Evolutionary conservation across 116 monocot species (phyloP).

Genomic region (Dioscorea cayenensis): DNA sequence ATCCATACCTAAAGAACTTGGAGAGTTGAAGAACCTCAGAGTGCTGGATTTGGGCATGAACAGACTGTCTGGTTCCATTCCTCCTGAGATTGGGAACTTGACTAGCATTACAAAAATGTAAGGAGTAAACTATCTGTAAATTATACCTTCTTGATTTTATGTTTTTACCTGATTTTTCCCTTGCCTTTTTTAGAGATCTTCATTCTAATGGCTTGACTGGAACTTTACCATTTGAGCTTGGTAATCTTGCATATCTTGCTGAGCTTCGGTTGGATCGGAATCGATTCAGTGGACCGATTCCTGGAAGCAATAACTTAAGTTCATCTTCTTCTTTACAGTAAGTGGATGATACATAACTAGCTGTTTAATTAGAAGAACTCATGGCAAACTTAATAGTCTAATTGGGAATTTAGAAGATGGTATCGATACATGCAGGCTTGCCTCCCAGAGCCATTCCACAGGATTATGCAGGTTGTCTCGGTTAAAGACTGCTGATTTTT

Average conservation of each 20-base stretch:
- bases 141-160: not conserved
- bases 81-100: slow-evolving; percentile 60
- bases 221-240: slow-evolving; percentile 48
- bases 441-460: slow-evolving; percentile 13
- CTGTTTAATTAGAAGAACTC: not conserved
- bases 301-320: slow-evolving; percentile 34
- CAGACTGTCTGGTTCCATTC: slow-evolving; percentile 66
- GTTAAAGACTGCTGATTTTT: slow-evolving; percentile 62
- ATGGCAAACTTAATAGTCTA: no score
- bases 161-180: not conserved
- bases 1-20: slow-evolving; percentile 72
- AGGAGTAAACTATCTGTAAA: not conserved
- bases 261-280: slow-evolving; percentile 70
- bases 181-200: slow-evolving; percentile 45
- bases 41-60: slow-evolving; percentile 79
- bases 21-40: slow-evolving; percentile 53
- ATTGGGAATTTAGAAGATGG: not conserved
- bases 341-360: not conserved
- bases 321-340: not conserved
- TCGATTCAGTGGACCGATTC: slow-evolving; percentile 57
- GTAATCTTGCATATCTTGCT: slow-evolving; percentile 50
- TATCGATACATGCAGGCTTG: slow-evolving; percentile 16
- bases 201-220: slow-evolving; percentile 67
- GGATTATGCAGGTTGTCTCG: slow-evolving; percentile 51
- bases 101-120: slow-evolving; percentile 56